Base-by-base conservation (phyloP, 345 rosid genomes). In the Aquilaria sinensis region DNA sequence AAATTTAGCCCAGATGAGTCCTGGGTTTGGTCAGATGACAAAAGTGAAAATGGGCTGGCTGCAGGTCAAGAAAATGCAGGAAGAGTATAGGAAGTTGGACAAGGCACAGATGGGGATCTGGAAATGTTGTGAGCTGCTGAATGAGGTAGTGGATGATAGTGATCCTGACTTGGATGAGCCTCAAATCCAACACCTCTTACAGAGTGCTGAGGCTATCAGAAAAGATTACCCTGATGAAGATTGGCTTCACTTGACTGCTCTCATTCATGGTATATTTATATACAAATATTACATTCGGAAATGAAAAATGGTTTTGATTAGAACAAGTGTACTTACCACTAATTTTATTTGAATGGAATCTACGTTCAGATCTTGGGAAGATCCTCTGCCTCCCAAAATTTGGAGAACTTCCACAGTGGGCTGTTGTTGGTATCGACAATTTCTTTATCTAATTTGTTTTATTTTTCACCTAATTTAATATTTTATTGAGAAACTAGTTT, bases 101-200 rank as follows among this genome's bases (percentile, higher is more conserved):
- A 82, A 63, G 58, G 77, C 63, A 67, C 84, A 83, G 66, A 86
- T 86, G 93, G 79, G 89, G 59, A 80, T 86, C 61, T 86, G 92
- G 89, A 85, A 84, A 67, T 81, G 89, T 54, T 86, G 87, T 65
- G 87, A 83, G 62, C 67, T 82, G 33, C 72, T 84, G 30, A 84
- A 86, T 54, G 77, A 77, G 51, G 83, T 78, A 6, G 79, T 86
- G 2, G 92, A 85, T 65, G 92, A 86, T 0, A 86, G 86, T 15
- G 92, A 83, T 65, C 92, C 92, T 16, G 92, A 83, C 57, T 69
- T 83, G 52, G 92, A 86, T 58, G 92, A 86, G 57, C 92, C 89
- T 52, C 92, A 86, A 43, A 86, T 83, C 47, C 81, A 81, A 65
- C 92, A 86, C 53, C 74, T 86, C 61, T 63, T 86, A 32, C 92